Conservation (phyloP, 345 rosid species). For the Eucalyptus tenuipes region DNA sequence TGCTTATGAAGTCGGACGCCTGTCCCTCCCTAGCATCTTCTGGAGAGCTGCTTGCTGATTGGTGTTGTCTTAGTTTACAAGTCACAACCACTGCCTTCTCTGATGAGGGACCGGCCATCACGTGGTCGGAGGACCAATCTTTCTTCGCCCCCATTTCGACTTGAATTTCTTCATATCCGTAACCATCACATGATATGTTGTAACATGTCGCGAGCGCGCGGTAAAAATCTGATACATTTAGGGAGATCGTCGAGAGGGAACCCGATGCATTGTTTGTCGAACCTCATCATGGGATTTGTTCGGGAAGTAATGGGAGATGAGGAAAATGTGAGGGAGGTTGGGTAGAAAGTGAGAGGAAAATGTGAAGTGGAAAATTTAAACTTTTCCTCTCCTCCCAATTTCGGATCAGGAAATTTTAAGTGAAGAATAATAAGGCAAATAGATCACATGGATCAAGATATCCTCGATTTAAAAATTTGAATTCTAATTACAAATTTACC, state of each 20-base stretch:
- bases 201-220: accelerated
- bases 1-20: background rate
- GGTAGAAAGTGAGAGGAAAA: too few species aligned
- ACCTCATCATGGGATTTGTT: background rate
- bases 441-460: background rate
- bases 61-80: background rate
- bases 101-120: background rate
- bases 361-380: background rate
- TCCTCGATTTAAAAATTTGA: background rate
- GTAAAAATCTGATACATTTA: too few species aligned
- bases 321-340: background rate
- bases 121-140: background rate
- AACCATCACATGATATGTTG: background rate
- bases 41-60: background rate
- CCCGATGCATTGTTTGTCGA: accelerated
- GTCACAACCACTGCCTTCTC: background rate
- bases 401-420: background rate
- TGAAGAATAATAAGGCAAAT: background rate
- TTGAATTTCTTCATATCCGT: too few species aligned
- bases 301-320: background rate
- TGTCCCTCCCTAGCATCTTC: background rate
- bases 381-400: background rate
- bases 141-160: background rate
- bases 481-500: background rate
- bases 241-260: accelerated